Base-by-base conservation (phyloP, 371 early-diverging fungal genomes). In the Homolaphlyctis polyrhiza region DNA sequence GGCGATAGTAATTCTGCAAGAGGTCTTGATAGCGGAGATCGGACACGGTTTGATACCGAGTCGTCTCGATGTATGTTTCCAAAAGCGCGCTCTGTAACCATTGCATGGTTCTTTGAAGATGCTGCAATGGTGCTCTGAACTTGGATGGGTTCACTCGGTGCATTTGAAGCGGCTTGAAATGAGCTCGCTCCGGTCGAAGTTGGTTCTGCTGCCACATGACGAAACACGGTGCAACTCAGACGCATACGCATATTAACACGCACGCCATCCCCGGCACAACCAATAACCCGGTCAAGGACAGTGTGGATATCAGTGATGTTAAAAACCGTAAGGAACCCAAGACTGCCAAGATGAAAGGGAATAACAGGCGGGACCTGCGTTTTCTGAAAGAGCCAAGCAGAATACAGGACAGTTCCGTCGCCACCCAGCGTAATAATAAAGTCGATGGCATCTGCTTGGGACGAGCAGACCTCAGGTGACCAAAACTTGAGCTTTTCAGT, bases 341-440 rank as follows among this genome's bases (percentile, higher is more conserved):
- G 34, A 76, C 74, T 6, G 75, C 72, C 35, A 74, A 69, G 61
- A 73, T 75, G 16, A 68, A 65, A 52, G 81, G 78, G 58, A 74
- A 64, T 71, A 8, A 97, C 85, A 1, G 97, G 96, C 16, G 97
- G 97, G 4, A 88, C 90, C 5, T 80, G 76, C 13, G 67, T 54
- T 28, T 79, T 75, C 29, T 83, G 94, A 74, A 95, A 95, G 33
- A 95, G 72, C 86, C 89, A 91, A 18, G 90, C 88, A 0, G 92
- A 80, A 67, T 92, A 93, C 50, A 97, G 83, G 43, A 97, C 87
- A 1, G 98, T 97, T 16, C 98, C 98, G 74, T 97, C 98, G 33
- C 98, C 98, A 35, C 98, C 98, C 18, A 97, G 74, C 1, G 96
- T 93, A 23, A 97, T 84, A 35, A 94, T 91, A 33, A 78, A 65